phyloP scores from a whole-genome alignment of 768 basidiomycete species.

The Tephrocybe sp. region DNA sequence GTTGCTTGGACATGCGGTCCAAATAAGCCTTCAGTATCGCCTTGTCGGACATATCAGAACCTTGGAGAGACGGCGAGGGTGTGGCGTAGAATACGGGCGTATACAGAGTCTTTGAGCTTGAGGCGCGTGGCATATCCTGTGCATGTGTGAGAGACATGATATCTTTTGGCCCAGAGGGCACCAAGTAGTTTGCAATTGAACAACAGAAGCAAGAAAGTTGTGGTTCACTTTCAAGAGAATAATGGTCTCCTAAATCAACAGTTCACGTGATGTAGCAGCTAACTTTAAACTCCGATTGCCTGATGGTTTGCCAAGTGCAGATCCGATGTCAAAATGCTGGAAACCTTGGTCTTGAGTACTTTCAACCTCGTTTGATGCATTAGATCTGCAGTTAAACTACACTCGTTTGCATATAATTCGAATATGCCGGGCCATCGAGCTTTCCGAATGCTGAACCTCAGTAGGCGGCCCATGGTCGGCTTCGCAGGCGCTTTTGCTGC shows the following conservation, averaged over 20 bases:
- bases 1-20: slow-evolving; percentile 22
- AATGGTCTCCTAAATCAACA: too few relatives aligned
- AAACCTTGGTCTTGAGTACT: too few relatives aligned
- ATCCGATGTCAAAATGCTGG: neutral
- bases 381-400: too few relatives aligned
- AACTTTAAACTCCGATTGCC: too few relatives aligned
- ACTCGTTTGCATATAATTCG: too few relatives aligned
- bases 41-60: slow-evolving; percentile 1
- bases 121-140: neutral
- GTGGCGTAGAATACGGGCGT: slow-evolving; percentile 20
- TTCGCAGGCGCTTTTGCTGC: neutral
- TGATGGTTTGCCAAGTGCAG: too few relatives aligned
- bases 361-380: too few relatives aligned
- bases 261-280: too few relatives aligned
- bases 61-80: slow-evolving; percentile 9
- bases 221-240: too few relatives aligned
- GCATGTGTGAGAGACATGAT: slow-evolving; percentile 1
- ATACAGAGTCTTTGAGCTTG: slow-evolving; percentile 16
- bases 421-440: too few relatives aligned
- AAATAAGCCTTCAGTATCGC: slow-evolving; percentile 17
- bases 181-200: neutral
- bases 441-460: too few relatives aligned
- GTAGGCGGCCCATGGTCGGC: neutral
- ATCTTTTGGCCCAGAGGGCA: neutral
- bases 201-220: neutral